Base-by-base conservation (phyloP, 2,329 filamentous ascomycete genomes). In the Diaporthe sp. region DNA sequence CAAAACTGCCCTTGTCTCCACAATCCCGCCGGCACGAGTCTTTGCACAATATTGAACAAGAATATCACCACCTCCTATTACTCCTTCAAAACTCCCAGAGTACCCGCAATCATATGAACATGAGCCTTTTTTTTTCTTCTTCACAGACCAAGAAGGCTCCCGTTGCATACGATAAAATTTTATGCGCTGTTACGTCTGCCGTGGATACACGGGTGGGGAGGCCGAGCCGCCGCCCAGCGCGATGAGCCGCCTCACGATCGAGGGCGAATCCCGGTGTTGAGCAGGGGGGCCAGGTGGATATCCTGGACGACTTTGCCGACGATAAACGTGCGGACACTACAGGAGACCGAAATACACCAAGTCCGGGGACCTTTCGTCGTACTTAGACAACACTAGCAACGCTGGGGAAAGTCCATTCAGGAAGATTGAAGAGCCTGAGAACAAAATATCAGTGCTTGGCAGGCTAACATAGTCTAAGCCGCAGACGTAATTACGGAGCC, bases 31-130 rank as follows among this genome's bases (percentile, higher is more conserved):
- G 8, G 38, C 40, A 35, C 28, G 28, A 45, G 28, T 66, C 42
- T 66, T 35, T 66, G 28, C 61, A 66, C 61, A 47, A 66, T 66
- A 35, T 17, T 10, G 30, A 17, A 19, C 61, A 33, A n/a, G 42
- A 66, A 35, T 35, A 66, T 50, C 61, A 50, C 42, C 42, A 66
- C 60, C 58, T 64, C 60, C 60, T 64, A 30, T 47, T 47, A 64
- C 60, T 40, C 60, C 60, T 64, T 19, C 60, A 64, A 64, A 64
- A 45, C 25, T 30, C 15, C 57, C 8, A 30, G 1, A 1, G 61
- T 67, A 50, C 25, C 61, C 61, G 42, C 42, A 67, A 10, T 35
- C 28, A 25, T 33, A 25, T 67, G 10, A 47, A 17, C 17, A n/a
- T 45, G 40, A 25, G 17, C 25, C 6, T 15, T 66, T 52, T 35